These are phyloP conservation scores for Penicillium dipodomyicola DNA, from an alignment of 495 filamentous ascomycete genomes.

Conservation along the genomic window DNA sequence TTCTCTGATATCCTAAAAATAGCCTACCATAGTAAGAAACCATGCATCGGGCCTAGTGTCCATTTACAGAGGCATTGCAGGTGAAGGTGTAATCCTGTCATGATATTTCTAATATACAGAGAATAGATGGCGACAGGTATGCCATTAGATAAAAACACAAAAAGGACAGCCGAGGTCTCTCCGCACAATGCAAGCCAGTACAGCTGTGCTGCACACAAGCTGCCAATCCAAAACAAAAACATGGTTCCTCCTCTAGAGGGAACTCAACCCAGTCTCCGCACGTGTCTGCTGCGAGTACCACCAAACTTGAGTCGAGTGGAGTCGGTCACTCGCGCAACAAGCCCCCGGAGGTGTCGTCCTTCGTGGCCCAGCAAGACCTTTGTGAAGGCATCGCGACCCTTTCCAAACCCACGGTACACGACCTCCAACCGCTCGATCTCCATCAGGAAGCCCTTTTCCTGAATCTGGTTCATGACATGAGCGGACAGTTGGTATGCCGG, in stretches of 20 bases:
- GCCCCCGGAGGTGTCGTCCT: conserved; percentile 65
- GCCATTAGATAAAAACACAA: conserved; percentile 5
- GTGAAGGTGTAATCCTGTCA: not conserved
- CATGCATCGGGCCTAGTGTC: not conserved
- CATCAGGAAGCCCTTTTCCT: conserved; percentile 67
- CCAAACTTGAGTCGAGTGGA: conserved; percentile 90
- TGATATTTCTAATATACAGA: conserved; percentile 28
- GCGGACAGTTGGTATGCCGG: conserved; percentile 87
- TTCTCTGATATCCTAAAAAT: not conserved
- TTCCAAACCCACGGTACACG: conserved; percentile 76
- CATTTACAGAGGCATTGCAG: not conserved
- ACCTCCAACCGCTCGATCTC: conserved; percentile 64
- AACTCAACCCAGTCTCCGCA: conserved; percentile 72
- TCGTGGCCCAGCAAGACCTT: conserved; percentile 87
- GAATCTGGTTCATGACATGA: conserved; percentile 72
- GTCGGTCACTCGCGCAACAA: conserved; percentile 76
- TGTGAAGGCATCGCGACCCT: conserved; percentile 79
- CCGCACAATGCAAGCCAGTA: conserved; percentile 8
- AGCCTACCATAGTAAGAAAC: not conserved
- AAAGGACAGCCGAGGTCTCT: not conserved
- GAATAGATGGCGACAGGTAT: conserved; percentile 13
- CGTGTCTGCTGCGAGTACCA: conserved; percentile 78
- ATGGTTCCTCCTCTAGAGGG: not conserved
- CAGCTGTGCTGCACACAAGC: not conserved
- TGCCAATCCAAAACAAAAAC: not conserved